Evolutionary conservation across 1,284 basidiomycete genomes (phyloP), one percentile per base, ranked within the genome.

Genomic region (Coniferiporia weirii): DNA sequence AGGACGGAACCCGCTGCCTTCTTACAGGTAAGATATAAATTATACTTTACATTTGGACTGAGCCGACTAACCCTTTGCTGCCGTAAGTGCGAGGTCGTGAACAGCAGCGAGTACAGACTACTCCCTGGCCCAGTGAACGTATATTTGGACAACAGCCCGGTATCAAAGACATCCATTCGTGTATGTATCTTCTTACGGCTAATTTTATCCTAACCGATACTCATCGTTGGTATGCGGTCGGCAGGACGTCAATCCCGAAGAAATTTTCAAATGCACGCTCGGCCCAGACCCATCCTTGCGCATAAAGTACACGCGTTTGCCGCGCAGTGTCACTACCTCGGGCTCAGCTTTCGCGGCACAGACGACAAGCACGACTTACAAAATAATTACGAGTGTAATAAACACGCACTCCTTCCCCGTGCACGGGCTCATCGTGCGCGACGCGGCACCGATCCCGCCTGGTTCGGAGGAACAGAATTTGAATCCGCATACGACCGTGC

Each of bases 211-310:
- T 20, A 12, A 40, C 12, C 38, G 38, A 40, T 12, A 3, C 38
- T 40, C 48, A 10, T 45, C 20, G 36, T 8, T 40, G 9, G 9
- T 40, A 12, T 40, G 3, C 15, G 8, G 8, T 10, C 38, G 15
- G 38, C 52, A 79, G 77, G 76, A 79, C 55, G 73, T 81, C 51
- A 74, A 73, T 59, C 74, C 74, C 0, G 73, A 76, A 9, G 81
- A 82, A 54, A 74, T 70, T 13, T 83, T 85, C 70, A 68, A 70
- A 32, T 82, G 81, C 68, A 78, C 78, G 4, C 75, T 85, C n/a
- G 82, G 82, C 19, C 70, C 75, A 22, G 82, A 84, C 66, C 64
- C 76, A 1, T 73, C 76, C 1, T 71, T 79, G 43, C 74, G 77
- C 58, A 72, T 84, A 43, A 74, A 75, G 35, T 82, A 80, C 69